phyloP scores from a whole-genome alignment of 352 stramenopile species.

The Aphanomyces stellatus region DNA sequence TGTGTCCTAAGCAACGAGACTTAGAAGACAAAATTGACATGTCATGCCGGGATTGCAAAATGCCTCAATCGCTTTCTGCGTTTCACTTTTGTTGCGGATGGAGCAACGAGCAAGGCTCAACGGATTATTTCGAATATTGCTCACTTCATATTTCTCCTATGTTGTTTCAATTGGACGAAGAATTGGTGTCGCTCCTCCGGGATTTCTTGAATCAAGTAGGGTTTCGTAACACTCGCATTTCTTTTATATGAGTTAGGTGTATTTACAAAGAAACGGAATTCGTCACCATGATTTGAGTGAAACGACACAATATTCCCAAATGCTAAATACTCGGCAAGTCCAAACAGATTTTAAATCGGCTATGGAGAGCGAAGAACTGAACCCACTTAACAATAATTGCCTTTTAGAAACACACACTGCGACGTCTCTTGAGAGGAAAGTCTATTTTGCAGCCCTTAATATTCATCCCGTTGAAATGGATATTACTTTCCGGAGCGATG shows the following conservation, averaged over 20 bases:
- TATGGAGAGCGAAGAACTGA: slow-evolving; percentile 62
- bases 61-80: slow-evolving; percentile 58
- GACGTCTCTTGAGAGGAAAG: slow-evolving; percentile 58
- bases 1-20: slow-evolving; percentile 52
- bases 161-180: slow-evolving; percentile 79
- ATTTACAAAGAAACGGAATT: slow-evolving; percentile 53
- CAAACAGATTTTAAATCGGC: slow-evolving; percentile 70
- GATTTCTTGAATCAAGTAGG: slow-evolving; percentile 67
- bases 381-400: slow-evolving; percentile 65
- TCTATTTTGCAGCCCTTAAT: slow-evolving; percentile 83
- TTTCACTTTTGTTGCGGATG: slow-evolving; percentile 86
- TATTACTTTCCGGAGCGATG: slow-evolving; percentile 82
- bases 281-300: neutral
- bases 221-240: slow-evolving; percentile 63
- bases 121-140: slow-evolving; percentile 85
- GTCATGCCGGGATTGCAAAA: slow-evolving; percentile 70
- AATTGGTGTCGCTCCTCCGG: slow-evolving; percentile 59
- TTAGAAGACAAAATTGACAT: slow-evolving; percentile 16
- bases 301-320: slow-evolving; percentile 60
- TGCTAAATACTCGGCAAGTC: slow-evolving; percentile 71
- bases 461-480: slow-evolving; percentile 84
- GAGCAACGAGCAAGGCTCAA: slow-evolving; percentile 83
- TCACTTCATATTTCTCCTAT: slow-evolving; percentile 82
- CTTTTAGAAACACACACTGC: slow-evolving; percentile 38
- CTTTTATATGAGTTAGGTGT: slow-evolving; percentile 69